Conservation (phyloP, 176 grass and related monocot genomes). For the Thalia dealbata region DNA sequence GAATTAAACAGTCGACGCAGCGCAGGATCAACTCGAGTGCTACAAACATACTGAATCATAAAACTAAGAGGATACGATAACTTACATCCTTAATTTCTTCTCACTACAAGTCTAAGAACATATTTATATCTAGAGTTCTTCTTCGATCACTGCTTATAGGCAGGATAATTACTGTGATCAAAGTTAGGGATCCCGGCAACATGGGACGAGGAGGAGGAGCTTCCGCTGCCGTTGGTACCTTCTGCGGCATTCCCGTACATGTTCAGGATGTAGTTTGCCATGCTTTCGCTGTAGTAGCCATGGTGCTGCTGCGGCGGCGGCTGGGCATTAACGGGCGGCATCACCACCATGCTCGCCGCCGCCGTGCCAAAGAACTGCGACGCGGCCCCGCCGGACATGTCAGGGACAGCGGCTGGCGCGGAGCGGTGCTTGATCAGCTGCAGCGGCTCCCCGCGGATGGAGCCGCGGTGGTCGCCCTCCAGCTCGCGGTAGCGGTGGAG, state of each 20-base stretch:
- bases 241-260: conserved; percentile 13
- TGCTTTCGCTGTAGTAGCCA: conserved; percentile 5
- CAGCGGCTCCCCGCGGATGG: conserved; percentile 1
- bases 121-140: too few species aligned
- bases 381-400: conserved; percentile 27
- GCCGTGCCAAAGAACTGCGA: conserved; percentile 18
- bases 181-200: background rate
- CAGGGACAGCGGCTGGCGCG: conserved; percentile 3
- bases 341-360: conserved; percentile 17
- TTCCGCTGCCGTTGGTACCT: background rate
- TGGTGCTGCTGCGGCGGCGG: background rate
- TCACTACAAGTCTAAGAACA: too few species aligned
- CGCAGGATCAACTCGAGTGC: too few species aligned
- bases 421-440: conserved; percentile 13
- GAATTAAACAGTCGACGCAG: too few species aligned
- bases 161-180: background rate
- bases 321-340: conserved; percentile 12
- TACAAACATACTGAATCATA: too few species aligned
- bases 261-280: conserved; percentile 23
- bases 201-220: background rate
- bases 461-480: conserved; percentile 44
- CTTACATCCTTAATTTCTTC: too few species aligned
- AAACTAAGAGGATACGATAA: too few species aligned
- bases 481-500: conserved; percentile 57
- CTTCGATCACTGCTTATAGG: background rate